Conservation (phyloP, 129 eudicot species). For the Glebionis coronaria region DNA sequence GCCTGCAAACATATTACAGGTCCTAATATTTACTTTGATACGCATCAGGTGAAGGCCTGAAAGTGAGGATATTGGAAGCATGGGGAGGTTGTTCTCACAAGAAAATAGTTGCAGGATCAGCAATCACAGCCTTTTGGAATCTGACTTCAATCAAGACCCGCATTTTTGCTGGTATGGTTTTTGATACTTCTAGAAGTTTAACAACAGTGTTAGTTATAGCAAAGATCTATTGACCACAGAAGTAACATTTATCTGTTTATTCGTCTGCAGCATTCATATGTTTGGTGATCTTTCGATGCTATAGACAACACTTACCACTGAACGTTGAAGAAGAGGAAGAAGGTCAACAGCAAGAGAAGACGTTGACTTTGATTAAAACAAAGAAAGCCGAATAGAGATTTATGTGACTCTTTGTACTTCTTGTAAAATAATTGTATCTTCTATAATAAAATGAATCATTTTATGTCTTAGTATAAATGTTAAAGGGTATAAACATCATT, state of each 20-base stretch:
- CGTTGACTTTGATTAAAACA: conserved; percentile 47
- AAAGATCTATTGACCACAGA: neutral
- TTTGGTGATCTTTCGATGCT: conserved; percentile 60
- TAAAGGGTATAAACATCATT: neutral
- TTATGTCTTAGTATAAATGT: neutral
- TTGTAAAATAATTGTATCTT: conserved; percentile 22
- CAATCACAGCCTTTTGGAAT: conserved; percentile 80
- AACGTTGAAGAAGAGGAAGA: conserved; percentile 33
- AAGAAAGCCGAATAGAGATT: conserved; percentile 24
- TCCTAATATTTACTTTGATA: neutral
- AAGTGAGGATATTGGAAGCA: conserved; percentile 43
- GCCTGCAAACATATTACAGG: neutral
- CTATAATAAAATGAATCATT: conserved; percentile 25
- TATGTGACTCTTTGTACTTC: conserved; percentile 12
- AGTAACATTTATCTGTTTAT: neutral
- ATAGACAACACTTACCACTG: conserved; percentile 41
- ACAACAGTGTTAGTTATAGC: neutral
- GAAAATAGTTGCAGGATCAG: conserved; percentile 66
- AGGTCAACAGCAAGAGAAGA: conserved; percentile 38
- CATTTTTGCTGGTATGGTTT: conserved; percentile 64
- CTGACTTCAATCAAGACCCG: conserved; percentile 67
- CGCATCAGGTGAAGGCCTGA: conserved; percentile 48
- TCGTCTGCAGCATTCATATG: conserved; percentile 30
- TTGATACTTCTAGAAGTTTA: neutral
- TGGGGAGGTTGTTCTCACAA: conserved; percentile 88